Conservation (phyloP, 768 basidiomycete genomes). For the Lactarius evosmus region DNA sequence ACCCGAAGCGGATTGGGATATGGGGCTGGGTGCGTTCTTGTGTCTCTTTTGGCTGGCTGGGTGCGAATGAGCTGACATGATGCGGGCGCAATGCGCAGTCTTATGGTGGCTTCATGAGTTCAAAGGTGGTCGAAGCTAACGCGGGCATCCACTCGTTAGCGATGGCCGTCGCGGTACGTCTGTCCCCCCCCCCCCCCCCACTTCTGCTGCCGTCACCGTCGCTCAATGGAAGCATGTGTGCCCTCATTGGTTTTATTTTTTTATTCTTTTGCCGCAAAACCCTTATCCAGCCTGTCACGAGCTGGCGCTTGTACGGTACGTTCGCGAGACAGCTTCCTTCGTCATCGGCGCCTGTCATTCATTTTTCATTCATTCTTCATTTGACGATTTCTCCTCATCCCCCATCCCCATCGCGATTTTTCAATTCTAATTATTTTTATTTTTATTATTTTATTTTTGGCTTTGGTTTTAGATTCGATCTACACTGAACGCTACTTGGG, state of each 20-base stretch:
- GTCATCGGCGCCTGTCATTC: neutral
- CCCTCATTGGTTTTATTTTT: neutral
- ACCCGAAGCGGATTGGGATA: conserved; percentile 83
- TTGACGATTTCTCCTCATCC: too few relatives aligned
- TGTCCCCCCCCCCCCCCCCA: neutral
- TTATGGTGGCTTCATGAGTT: conserved; percentile 94
- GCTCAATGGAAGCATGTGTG: neutral
- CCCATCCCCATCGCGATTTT: neutral
- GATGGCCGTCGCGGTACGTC: conserved; percentile 83
- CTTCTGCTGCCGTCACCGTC: neutral
- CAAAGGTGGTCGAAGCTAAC: conserved; percentile 87
- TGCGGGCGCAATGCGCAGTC: conserved; percentile 48
- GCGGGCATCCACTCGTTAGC: conserved; percentile 88
- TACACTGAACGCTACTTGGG: conserved; percentile 99
- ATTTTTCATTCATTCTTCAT: neutral
- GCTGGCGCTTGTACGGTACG: conserved; percentile 79
- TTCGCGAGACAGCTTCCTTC: neutral
- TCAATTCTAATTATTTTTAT: neutral
- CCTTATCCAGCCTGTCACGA: conserved; percentile 68
- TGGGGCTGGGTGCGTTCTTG: conserved; percentile 88
- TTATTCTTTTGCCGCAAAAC: neutral
- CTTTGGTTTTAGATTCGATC: conserved; percentile 65
- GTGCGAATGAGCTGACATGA: conserved; percentile 5
- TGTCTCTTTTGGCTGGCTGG: neutral
- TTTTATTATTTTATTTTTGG: neutral